These are phyloP conservation scores for Nidularia sp. DNA, from an alignment of 768 basidiomycete species.

Conservation along the genomic window DNA sequence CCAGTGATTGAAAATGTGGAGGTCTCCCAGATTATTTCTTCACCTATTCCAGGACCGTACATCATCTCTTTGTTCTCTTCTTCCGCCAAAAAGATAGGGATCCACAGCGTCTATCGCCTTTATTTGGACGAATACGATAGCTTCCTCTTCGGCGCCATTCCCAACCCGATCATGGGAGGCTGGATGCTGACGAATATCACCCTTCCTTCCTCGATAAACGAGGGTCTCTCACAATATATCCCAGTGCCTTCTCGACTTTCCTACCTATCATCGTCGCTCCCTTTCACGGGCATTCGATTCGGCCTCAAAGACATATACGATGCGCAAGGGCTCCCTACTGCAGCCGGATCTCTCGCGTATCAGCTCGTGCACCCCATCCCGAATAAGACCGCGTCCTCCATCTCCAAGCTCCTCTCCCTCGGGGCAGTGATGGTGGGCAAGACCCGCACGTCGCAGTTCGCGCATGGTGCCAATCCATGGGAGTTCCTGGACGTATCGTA, in stretches of 20 bases:
- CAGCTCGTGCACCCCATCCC: conserved; percentile 26
- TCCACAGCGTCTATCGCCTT: conserved; percentile 29
- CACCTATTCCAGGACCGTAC: conserved; percentile 23
- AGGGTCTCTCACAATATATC: conserved; percentile 25
- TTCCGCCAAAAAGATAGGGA: too few species aligned
- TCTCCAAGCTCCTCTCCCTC: conserved; percentile 40
- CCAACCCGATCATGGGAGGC: conserved; percentile 24
- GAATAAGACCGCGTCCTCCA: conserved; percentile 29
- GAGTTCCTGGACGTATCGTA: conserved; percentile 30
- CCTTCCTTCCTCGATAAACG: conserved; percentile 6
- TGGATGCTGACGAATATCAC: conserved; percentile 28
- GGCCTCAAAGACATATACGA: conserved; percentile 43
- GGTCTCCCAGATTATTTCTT: conserved; percentile 10
- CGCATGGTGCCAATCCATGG: conserved; percentile 40
- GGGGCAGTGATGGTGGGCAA: conserved; percentile 53
- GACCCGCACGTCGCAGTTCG: conserved; percentile 48
- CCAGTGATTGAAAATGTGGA: conserved; percentile 8
- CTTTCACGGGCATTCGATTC: conserved; percentile 42
- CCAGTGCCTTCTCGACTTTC: conserved; percentile 48
- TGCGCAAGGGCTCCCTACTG: conserved; percentile 26
- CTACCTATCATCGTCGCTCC: conserved; percentile 18
- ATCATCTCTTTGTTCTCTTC: too few species aligned
- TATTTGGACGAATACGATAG: conserved; percentile 38
- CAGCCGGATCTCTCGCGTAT: conserved; percentile 29
- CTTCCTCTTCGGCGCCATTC: conserved; percentile 39